A percentile compares a stretch with the other conserved stretches of the same genome.
Evolutionary conservation across 2,329 filamentous ascomycete species (phyloP).

Genomic region (Rutstroemia sydowiana): DNA sequence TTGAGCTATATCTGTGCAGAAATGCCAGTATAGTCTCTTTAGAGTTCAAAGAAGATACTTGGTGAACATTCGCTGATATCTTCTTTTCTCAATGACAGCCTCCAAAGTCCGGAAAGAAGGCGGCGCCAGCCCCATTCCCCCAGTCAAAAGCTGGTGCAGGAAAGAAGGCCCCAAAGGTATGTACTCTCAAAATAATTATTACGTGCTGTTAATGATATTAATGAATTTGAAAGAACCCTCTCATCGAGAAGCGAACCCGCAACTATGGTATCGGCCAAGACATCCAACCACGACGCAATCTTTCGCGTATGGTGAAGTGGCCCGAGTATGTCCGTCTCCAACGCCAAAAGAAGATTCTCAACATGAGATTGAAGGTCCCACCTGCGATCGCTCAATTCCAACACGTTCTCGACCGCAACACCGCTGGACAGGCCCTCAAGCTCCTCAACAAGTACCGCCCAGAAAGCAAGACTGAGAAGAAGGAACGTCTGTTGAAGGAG

Average conservation of each 20-base stretch:
- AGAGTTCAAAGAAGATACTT: slow-evolving; percentile 87
- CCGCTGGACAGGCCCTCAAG: slow-evolving; percentile 95
- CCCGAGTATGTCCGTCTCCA: slow-evolving; percentile 98
- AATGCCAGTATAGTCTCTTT: slow-evolving; percentile 55
- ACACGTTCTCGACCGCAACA: slow-evolving; percentile 93
- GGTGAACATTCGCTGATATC: slow-evolving; percentile 83
- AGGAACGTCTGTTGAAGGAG: slow-evolving; percentile 98
- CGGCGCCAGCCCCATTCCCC: slow-evolving; percentile 93
- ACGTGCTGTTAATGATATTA: slow-evolving; percentile 10
- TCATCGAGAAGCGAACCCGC: slow-evolving; percentile 94
- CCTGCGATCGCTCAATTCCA: slow-evolving; percentile 97
- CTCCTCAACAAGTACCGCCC: slow-evolving; percentile 99
- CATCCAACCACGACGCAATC: slow-evolving; percentile 93
- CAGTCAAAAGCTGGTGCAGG: slow-evolving; percentile 76
- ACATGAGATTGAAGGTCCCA: slow-evolving; percentile 97
- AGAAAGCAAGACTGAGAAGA: slow-evolving; percentile 99
- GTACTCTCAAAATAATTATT: slow-evolving; percentile 31
- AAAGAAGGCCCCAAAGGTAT: slow-evolving; percentile 96
- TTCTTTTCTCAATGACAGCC: slow-evolving; percentile 99
- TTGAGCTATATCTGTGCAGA: slow-evolving; percentile 45
- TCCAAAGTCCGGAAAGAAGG: slow-evolving; percentile 96
- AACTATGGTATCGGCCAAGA: slow-evolving; percentile 99
- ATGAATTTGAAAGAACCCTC: slow-evolving; percentile 68
- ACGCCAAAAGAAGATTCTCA: slow-evolving; percentile 79
- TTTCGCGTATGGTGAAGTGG: slow-evolving; percentile 98